Conservation (phyloP, 768 basidiomycete species). For the Ramaria rubella region DNA sequence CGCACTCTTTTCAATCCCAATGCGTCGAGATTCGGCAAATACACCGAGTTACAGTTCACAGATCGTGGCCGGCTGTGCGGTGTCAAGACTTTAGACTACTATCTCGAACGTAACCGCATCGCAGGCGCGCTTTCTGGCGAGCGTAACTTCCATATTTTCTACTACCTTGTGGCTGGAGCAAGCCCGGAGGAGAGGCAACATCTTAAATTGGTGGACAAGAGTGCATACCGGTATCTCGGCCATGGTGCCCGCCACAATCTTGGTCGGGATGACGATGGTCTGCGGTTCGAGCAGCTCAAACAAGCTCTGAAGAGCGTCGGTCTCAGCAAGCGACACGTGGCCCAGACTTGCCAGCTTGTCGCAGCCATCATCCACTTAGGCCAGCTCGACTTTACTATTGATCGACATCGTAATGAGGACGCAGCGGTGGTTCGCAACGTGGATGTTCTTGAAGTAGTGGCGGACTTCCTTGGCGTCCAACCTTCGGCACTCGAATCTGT, state of each 20-base stretch:
- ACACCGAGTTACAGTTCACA: conserved; percentile 95
- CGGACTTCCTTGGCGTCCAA: conserved; percentile 87
- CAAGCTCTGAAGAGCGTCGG: conserved; percentile 89
- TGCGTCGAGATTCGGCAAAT: conserved; percentile 95
- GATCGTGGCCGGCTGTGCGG: conserved; percentile 86
- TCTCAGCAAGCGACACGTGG: conserved; percentile 89
- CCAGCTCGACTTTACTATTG: conserved; percentile 87
- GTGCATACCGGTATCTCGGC: conserved; percentile 81
- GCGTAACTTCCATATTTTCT: conserved; percentile 96
- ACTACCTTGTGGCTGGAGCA: conserved; percentile 91
- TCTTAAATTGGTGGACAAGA: conserved; percentile 75
- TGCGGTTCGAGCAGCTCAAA: conserved; percentile 90
- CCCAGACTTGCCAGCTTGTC: conserved; percentile 89
- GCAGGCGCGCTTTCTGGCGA: conserved; percentile 83
- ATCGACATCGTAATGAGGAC: conserved; percentile 79
- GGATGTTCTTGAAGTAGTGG: conserved; percentile 74
- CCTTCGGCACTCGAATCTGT: conserved; percentile 66
- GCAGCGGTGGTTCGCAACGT: conserved; percentile 87
- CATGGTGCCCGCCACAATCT: conserved; percentile 43
- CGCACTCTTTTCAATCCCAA: conserved; percentile 90
- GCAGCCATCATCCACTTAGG: conserved; percentile 96
- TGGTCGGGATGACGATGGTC: conserved; percentile 72
- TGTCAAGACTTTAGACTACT: conserved; percentile 94
- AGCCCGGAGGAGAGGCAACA: conserved; percentile 83
- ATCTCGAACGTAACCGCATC: conserved; percentile 88